Conservation (phyloP, 2,329 filamentous ascomycete genomes). For the Penicillium sp. region DNA sequence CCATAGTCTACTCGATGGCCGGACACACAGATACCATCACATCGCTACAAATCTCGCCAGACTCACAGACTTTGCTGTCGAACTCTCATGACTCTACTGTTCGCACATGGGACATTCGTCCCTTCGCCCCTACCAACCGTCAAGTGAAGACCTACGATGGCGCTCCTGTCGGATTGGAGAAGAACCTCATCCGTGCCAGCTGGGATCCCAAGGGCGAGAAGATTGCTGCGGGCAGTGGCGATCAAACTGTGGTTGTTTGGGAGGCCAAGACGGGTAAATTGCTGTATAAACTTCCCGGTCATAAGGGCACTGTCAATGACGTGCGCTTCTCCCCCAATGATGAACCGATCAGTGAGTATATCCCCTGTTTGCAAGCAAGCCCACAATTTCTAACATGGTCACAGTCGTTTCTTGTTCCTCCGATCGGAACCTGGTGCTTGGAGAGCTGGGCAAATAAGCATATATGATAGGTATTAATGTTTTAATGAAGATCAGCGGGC, state of each 20-base stretch:
- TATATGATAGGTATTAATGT: slow-evolving; percentile 13
- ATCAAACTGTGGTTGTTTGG: slow-evolving; percentile 90
- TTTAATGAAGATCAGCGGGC: slow-evolving; percentile 29
- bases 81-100: slow-evolving; percentile 94
- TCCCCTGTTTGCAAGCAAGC: background rate
- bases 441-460: slow-evolving; percentile 69
- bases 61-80: slow-evolving; percentile 84
- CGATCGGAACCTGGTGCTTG: slow-evolving; percentile 80
- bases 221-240: slow-evolving; percentile 84
- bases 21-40: slow-evolving; percentile 93
- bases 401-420: slow-evolving; percentile 84
- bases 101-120: slow-evolving; percentile 91
- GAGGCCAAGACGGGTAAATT: slow-evolving; percentile 84
- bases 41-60: slow-evolving; percentile 85
- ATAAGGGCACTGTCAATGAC: slow-evolving; percentile 93
- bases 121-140: slow-evolving; percentile 86
- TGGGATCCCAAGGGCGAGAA: slow-evolving; percentile 86
- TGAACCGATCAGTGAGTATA: slow-evolving; percentile 79
- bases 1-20: slow-evolving; percentile 79
- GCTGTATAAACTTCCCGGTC: slow-evolving; percentile 89
- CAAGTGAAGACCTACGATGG: slow-evolving; percentile 88
- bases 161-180: slow-evolving; percentile 82
- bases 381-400: slow-evolving; percentile 20
- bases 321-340: slow-evolving; percentile 83
- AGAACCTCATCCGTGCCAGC: slow-evolving; percentile 85